Percentiles rank a stretch among this genome's conserved stretches.
Evolutionary conservation across 129 eudicot species (phyloP).

Genomic region (Cynara cardunculus): DNA sequence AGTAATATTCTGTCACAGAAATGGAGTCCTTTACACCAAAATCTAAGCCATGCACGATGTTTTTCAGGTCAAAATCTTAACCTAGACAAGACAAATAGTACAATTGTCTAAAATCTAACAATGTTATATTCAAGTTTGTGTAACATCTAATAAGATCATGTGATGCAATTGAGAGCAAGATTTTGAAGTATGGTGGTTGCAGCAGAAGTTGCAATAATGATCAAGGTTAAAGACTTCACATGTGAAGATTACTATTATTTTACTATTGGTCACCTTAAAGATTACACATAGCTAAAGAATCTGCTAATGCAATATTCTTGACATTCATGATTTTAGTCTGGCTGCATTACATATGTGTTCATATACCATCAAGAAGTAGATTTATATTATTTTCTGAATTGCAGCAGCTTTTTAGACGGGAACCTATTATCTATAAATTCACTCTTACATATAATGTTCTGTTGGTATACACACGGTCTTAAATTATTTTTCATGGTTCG

Average conservation of each 20-base stretch:
- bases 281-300: background rate
- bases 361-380: background rate
- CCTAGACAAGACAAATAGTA: constrained; percentile 23
- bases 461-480: background rate
- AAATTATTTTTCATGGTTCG: background rate
- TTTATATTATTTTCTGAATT: too few relatives aligned
- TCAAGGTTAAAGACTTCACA: background rate
- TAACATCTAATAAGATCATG: background rate
- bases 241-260: background rate
- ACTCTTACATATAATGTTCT: background rate
- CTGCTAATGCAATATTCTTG: background rate
- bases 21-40: constrained; percentile 71
- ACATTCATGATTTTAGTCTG: background rate
- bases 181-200: background rate
- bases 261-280: background rate
- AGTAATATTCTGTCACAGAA: constrained; percentile 67
- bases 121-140: background rate
- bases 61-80: constrained; percentile 62
- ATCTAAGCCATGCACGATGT: constrained; percentile 95
- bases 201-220: constrained; percentile 1
- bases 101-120: constrained; percentile 12
- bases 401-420: background rate
- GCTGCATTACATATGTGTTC: background rate
- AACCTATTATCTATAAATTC: background rate
- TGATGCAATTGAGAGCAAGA: background rate